Percentiles rank a stretch among this genome's conserved stretches.
Conservation (phyloP, 2,329 filamentous ascomycete genomes). For the Neonectria ditissima region DNA sequence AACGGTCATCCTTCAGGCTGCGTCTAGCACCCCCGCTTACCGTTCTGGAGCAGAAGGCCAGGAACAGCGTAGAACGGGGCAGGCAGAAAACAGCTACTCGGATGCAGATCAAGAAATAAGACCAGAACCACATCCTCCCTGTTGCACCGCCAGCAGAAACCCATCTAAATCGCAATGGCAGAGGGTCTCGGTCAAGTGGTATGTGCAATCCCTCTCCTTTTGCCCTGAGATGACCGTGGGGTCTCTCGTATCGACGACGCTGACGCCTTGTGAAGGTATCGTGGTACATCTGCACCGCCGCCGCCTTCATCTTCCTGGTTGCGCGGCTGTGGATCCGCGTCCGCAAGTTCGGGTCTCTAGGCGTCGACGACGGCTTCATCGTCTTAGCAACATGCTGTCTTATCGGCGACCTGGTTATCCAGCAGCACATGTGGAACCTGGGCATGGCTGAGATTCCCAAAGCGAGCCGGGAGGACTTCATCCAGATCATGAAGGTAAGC, state of each 20-base stretch:
- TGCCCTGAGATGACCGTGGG: background rate
- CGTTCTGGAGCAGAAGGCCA: background rate
- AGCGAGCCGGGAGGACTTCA: slow-evolving; percentile 38
- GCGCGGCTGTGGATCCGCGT: slow-evolving; percentile 37
- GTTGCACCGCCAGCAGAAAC: slow-evolving; percentile 10
- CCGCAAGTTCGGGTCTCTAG: slow-evolving; percentile 31
- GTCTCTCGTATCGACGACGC: background rate
- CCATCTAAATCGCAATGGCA: slow-evolving; percentile 36
- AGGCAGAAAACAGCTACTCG: slow-evolving; percentile 14
- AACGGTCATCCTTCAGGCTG: background rate
- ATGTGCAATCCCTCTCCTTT: slow-evolving; percentile 13
- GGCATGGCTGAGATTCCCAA: slow-evolving; percentile 43
- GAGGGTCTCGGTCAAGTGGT: slow-evolving; percentile 43
- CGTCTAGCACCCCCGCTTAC: background rate
- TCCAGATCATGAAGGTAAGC: slow-evolving; percentile 42
- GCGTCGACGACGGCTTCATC: slow-evolving; percentile 36
- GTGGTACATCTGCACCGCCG: slow-evolving; percentile 40
- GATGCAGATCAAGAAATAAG: slow-evolving; percentile 33
- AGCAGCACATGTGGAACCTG: slow-evolving; percentile 42
- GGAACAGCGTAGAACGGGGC: background rate
- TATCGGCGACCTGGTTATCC: slow-evolving; percentile 38
- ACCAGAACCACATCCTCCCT: slow-evolving; percentile 15
- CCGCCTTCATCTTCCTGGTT: slow-evolving; percentile 35
- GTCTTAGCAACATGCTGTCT: slow-evolving; percentile 34
- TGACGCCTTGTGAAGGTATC: slow-evolving; percentile 31